Base-by-base conservation (phyloP, 305 asterid genomes). In the Fraxinus baroniana region DNA sequence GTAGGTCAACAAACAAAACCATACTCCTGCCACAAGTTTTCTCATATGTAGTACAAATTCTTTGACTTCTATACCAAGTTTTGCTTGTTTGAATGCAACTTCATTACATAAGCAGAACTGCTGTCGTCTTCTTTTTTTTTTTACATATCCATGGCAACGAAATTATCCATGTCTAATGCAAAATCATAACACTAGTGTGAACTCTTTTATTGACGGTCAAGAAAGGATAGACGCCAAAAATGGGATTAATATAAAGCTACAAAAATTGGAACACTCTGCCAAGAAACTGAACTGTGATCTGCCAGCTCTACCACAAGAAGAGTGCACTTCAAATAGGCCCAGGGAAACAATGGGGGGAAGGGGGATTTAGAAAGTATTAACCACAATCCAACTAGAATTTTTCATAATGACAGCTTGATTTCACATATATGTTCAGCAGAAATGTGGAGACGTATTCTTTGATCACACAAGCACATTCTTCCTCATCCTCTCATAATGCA, bases 1-100 rank as follows among this genome's bases (percentile, higher is more conserved):
- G 28, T 13, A 75, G 60, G 24, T 37, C 55, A 76, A 39, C 46
- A 33, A 82, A 62, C 28, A 72, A 52, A 46, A 30, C 9, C n/a
- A 77, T 52, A 52, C 68, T 52, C 28, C 80, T 17, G 46, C 71
- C 18, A 77, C 66, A 77, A 46, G 15, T 77, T 77, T 15, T 77
- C 71, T 49, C 33, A 41, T 49, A 46, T 26, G 39, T 17, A 71
- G 44, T 30, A 30, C 76, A 30, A 32, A 39, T 5, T 26, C 76
- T 71, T 32, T 18, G 8, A 17, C 22, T 32, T 71, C 41, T 30
- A 17, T 32, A 71, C 41, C 41, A 71, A 32, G 76, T 71, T 32
- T 68, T 30, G 7, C 76, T 30, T 30, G 44, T 32, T 12, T 32
- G 76, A 32, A 30, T 30, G 76, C 76, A 30, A 33, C 76, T 71